These are phyloP conservation scores for Aspergillus ostianus DNA, from an alignment of 495 filamentous ascomycete genomes.

Conservation along the genomic window DNA sequence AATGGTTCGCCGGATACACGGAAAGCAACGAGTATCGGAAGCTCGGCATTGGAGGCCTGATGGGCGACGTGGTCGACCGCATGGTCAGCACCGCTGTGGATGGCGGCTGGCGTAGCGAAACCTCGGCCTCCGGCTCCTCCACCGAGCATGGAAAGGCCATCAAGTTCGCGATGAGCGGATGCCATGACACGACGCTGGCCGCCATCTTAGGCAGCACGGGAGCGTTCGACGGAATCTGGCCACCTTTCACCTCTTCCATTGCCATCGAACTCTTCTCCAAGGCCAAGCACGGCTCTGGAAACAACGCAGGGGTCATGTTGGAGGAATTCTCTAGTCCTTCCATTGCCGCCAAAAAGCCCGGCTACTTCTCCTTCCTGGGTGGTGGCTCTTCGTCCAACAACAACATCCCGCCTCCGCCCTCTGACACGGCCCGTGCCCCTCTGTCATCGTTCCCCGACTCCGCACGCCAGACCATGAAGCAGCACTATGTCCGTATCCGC, in stretches of 20 bases:
- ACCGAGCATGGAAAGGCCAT: conserved; percentile 52
- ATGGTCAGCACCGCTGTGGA: conserved; percentile 76
- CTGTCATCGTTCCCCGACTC: conserved; percentile 32
- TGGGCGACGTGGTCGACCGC: conserved; percentile 80
- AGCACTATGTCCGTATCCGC: conserved; percentile 87
- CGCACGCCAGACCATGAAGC: conserved; percentile 51
- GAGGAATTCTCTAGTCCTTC: conserved; percentile 30
- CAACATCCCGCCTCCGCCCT: conserved; percentile 21
- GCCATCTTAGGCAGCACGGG: conserved; percentile 76
- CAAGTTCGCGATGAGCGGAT: conserved; percentile 76
- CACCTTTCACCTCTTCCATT: conserved; percentile 86
- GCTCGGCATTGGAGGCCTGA: conserved; percentile 78
- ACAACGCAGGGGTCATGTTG: conserved; percentile 16
- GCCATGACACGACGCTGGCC: conserved; percentile 92
- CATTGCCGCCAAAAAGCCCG: conserved; percentile 21
- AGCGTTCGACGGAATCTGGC: conserved; percentile 76
- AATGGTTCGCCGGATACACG: conserved; percentile 88
- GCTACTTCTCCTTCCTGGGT: conserved; percentile 35
- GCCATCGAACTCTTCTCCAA: conserved; percentile 85
- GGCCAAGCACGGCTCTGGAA: conserved; percentile 14
- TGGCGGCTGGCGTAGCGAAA: conserved; percentile 53
- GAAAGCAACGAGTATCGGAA: conserved; percentile 82
- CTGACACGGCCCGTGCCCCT: conserved; percentile 35
- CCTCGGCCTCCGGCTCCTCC: conserved; percentile 47
- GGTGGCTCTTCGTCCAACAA: conserved; percentile 24